A percentile compares a stretch with the other conserved stretches of the same genome.
phyloP scores from a whole-genome alignment of 1,284 basidiomycete species.

The Ustanciosporium gigantosporum region DNA sequence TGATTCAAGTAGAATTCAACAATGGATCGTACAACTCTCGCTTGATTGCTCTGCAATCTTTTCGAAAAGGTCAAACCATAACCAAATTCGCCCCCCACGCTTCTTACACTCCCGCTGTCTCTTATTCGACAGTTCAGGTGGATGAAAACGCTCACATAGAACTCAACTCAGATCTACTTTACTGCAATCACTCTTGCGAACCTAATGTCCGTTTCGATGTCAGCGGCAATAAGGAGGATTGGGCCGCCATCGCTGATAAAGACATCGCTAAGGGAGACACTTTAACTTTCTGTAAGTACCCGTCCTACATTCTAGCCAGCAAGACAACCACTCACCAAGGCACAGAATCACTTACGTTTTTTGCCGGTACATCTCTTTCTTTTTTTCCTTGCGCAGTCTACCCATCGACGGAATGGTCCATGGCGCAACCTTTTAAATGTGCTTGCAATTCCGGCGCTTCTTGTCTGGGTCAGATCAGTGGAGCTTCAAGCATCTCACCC shows the following conservation, averaged over 20 bases:
- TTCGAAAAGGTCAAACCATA: constrained; percentile 32
- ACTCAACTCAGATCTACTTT: constrained; percentile 55
- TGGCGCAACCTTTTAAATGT: constrained; percentile 57
- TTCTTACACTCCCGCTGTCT: constrained; percentile 13
- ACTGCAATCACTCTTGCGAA: constrained; percentile 57
- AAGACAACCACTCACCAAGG: background rate
- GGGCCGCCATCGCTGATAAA: constrained; percentile 36
- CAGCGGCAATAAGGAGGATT: constrained; percentile 17
- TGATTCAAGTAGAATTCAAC: constrained; percentile 50
- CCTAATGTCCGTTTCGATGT: constrained; percentile 50
- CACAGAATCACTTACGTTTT: background rate
- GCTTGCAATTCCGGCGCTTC: constrained; percentile 21
- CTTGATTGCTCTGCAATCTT: constrained; percentile 38
- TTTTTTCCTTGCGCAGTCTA: constrained; percentile 53
- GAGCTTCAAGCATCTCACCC: constrained; percentile 37
- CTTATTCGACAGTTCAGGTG: constrained; percentile 55
- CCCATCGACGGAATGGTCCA: constrained; percentile 56
- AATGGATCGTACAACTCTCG: constrained; percentile 54
- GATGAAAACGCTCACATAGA: constrained; percentile 43
- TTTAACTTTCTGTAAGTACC: constrained; percentile 53
- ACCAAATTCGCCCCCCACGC: constrained; percentile 40
- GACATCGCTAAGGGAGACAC: constrained; percentile 48
- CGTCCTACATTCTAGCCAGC: background rate
- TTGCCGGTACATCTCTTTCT: too few relatives aligned
- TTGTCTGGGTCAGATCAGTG: constrained; percentile 47